Evolutionary conservation across 306 rosid genomes (phyloP), one percentile per base, ranked within the genome.

Genomic region (Parietaria judaica): DNA sequence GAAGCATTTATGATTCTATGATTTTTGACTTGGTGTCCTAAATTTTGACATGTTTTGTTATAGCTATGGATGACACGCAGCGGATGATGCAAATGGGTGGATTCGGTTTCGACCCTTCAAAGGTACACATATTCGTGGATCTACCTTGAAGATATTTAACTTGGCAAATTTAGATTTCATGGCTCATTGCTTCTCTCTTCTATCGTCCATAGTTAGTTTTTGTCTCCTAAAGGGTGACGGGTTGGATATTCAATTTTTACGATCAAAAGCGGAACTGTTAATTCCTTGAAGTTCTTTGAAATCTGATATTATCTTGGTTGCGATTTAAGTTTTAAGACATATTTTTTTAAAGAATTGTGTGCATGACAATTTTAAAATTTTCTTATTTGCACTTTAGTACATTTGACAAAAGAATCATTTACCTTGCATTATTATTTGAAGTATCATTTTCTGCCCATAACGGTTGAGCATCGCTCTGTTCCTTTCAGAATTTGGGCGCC

Each of bases 31-130:
- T 70, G 55, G 60, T 67, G 16, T 73, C 53, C 67, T 60, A 36
- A 53, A 17, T 41, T 73, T 11, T 55, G 35, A 70, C 50, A 68
- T 49, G 6, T 71, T 73, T 70, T 39, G 8, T 88, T 60, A 70
- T 84, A 92, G 99, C 99, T 67, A 86, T 89, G 56, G 99, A 88
- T 76, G 99, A 92, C 69, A 86, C 99, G 31, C 99, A 92, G 76
- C 76, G 85, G 14, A 88, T 92, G 99, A 92, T 92, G 99, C 99
- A 92, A 79, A 92, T 92, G 99, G 79, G 97, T 79, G 99, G 99
- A 50, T 88, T 92, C 16, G 99, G 99, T 56, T 23, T 86, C 54
- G 99, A 92, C 75, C 97, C 99, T 64, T 63, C 99, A 13, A 92
- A 88, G 99, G 99, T 92, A 78, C 54, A 34, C 31, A 36, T 48